phyloP scores from a whole-genome alignment of 768 basidiomycete species.

The Clathrus columnatus region DNA sequence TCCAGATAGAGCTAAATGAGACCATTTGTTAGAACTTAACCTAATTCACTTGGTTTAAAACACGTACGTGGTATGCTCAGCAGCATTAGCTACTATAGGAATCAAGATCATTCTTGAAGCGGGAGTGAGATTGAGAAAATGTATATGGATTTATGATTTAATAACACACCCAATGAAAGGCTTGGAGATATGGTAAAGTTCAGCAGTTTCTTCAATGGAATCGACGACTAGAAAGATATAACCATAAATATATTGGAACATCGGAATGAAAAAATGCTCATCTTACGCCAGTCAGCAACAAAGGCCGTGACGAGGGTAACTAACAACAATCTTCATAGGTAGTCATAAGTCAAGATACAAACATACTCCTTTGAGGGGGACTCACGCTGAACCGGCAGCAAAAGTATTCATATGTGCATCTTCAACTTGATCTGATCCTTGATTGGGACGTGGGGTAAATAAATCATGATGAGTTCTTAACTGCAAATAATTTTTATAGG shows the following conservation, averaged over 20 bases:
- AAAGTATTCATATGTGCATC: slow-evolving; percentile 58
- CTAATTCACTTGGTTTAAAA: background rate
- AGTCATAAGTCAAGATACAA: background rate
- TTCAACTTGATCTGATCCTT: slow-evolving; percentile 30
- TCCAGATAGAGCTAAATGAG: slow-evolving; percentile 67
- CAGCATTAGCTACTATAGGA: slow-evolving; percentile 80
- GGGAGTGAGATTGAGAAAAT: background rate
- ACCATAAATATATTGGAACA: background rate
- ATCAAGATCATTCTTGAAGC: slow-evolving; percentile 67
- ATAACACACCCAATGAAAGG: slow-evolving; percentile 52
- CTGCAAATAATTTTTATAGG: slow-evolving; percentile 26
- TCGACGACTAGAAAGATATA: slow-evolving; percentile 53
- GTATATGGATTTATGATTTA: background rate
- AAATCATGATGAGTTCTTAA: slow-evolving; percentile 63
- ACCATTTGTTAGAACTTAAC: slow-evolving; percentile 15
- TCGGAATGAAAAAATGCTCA: background rate
- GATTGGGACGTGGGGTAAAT: slow-evolving; percentile 37
- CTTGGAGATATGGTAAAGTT: slow-evolving; percentile 72
- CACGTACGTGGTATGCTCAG: slow-evolving; percentile 53
- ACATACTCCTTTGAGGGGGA: slow-evolving; percentile 1
- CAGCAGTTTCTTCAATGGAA: slow-evolving; percentile 86
- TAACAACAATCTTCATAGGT: slow-evolving; percentile 44
- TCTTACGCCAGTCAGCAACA: slow-evolving; percentile 80
- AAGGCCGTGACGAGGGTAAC: slow-evolving; percentile 80
- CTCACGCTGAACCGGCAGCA: slow-evolving; percentile 50